Evolutionary conservation across 352 stramenopile species (phyloP).

Genomic region (Phytophthora pluvialis): DNA sequence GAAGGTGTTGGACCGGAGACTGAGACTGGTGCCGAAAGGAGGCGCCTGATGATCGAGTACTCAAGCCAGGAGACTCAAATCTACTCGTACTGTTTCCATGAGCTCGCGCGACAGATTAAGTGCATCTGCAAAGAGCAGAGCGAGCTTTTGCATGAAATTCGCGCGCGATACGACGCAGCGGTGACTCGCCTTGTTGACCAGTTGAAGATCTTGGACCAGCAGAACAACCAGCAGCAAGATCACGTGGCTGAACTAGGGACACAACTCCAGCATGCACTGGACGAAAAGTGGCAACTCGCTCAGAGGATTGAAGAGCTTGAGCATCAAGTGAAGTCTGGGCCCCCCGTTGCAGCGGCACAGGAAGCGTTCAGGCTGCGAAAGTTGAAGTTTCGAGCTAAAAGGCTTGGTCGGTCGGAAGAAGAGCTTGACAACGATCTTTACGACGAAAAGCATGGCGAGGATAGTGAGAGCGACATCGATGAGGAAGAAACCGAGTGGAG

Average conservation of each 20-base stretch:
- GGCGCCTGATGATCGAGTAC: constrained; percentile 47
- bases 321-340: constrained; percentile 15
- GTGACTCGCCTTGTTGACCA: constrained; percentile 36
- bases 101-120: constrained; percentile 76
- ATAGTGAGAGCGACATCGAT: constrained; percentile 30
- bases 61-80: constrained; percentile 62
- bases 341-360: constrained; percentile 13
- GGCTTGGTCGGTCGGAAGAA: neutral
- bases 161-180: constrained; percentile 52
- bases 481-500: constrained; percentile 49
- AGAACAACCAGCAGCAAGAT: constrained; percentile 40
- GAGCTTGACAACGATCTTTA: neutral
- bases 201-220: constrained; percentile 16
- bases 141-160: constrained; percentile 68
- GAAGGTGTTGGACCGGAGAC: constrained; percentile 5
- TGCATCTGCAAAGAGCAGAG: constrained; percentile 83
- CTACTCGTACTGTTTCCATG: constrained; percentile 80
- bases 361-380: constrained; percentile 18
- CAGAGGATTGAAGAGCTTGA: constrained; percentile 30
- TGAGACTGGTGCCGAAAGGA: constrained; percentile 26
- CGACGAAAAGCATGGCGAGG: constrained; percentile 5
- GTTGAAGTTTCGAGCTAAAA: neutral
- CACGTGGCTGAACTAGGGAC: constrained; percentile 24
- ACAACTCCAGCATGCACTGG: constrained; percentile 15
- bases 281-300: constrained; percentile 34